phyloP scores from a whole-genome alignment of 2,329 filamentous ascomycete species.

The Xylariaceae sp. region DNA sequence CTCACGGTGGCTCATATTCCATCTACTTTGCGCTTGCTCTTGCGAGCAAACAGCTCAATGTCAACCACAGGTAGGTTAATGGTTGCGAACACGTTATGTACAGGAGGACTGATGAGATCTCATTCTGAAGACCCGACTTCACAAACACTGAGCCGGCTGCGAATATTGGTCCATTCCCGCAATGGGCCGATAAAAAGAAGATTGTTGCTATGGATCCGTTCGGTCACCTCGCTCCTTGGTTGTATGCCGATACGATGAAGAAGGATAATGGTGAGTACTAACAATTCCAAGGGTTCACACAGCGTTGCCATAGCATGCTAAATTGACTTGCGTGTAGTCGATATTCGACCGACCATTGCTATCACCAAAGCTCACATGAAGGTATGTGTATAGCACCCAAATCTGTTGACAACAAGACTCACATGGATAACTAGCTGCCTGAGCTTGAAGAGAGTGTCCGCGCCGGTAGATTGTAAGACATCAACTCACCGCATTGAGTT shows the following conservation, averaged over 20 bases:
- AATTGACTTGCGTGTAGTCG: constrained; percentile 45
- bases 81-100: neutral
- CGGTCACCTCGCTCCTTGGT: constrained; percentile 79
- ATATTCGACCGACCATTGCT: constrained; percentile 86
- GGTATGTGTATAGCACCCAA: constrained; percentile 28
- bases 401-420: constrained; percentile 13
- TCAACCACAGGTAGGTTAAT: constrained; percentile 61
- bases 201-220: constrained; percentile 97
- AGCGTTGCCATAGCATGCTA: neutral
- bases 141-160: constrained; percentile 89
- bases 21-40: constrained; percentile 93
- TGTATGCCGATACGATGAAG: constrained; percentile 73
- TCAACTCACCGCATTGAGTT: neutral
- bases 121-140: constrained; percentile 47
- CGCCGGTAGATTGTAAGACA: constrained; percentile 61
- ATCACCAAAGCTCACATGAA: constrained; percentile 94
- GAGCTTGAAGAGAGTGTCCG: constrained; percentile 87
- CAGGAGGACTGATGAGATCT: constrained; percentile 10
- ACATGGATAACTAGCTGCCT: constrained; percentile 51
- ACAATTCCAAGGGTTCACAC: neutral
- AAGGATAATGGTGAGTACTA: constrained; percentile 57
- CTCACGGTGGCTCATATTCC: constrained; percentile 79
- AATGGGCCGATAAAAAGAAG: constrained; percentile 87
- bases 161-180: constrained; percentile 78
- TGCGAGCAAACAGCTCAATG: constrained; percentile 80